Conservation (phyloP, 768 basidiomycete genomes). For the Termitomyces sp. region DNA sequence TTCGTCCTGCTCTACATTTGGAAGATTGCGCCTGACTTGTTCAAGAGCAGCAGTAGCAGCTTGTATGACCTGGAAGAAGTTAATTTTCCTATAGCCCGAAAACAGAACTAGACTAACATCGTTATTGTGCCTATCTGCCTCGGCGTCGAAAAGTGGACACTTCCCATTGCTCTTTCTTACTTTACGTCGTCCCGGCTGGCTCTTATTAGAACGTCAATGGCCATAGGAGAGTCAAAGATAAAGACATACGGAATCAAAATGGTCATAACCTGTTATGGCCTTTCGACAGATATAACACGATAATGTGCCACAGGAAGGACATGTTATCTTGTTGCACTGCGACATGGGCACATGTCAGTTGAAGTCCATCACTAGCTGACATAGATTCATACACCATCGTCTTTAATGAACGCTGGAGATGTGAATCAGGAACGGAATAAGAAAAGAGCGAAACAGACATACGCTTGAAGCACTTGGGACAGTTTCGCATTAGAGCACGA, state of each 20-base stretch:
- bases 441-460: constrained; percentile 9
- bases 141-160: constrained; percentile 8
- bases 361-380: background rate
- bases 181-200: background rate
- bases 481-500: constrained; percentile 68
- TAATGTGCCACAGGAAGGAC: constrained; percentile 50
- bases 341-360: background rate
- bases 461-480: constrained; percentile 72
- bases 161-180: background rate
- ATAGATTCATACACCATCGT: constrained; percentile 8
- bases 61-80: constrained; percentile 42
- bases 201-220: background rate
- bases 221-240: background rate
- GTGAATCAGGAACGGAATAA: background rate
- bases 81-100: background rate
- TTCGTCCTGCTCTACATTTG: constrained; percentile 46
- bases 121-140: constrained; percentile 3
- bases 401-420: constrained; percentile 11
- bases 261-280: constrained; percentile 59
- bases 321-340: constrained; percentile 79
- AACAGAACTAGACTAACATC: constrained; percentile 3
- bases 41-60: constrained; percentile 53
- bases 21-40: constrained; percentile 46
- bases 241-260: constrained; percentile 36
- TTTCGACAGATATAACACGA: constrained; percentile 74